phyloP scores from a whole-genome alignment of 352 stramenopile genomes.

The Globisporangium solare region DNA sequence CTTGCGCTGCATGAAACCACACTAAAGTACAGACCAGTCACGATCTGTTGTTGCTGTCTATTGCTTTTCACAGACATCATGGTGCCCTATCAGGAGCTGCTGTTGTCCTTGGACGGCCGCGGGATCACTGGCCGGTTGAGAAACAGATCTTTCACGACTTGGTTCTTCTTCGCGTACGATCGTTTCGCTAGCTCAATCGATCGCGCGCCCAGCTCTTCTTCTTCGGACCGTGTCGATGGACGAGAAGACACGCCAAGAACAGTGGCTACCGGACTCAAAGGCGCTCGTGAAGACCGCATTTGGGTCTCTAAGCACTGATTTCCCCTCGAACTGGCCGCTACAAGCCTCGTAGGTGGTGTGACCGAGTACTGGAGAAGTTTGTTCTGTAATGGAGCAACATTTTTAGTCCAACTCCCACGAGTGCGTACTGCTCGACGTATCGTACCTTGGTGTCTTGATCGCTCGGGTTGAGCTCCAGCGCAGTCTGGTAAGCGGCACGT shows the following conservation, averaged over 20 bases:
- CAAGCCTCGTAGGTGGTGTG: not conserved
- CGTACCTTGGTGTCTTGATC: constrained; percentile 52
- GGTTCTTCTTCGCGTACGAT: constrained; percentile 51
- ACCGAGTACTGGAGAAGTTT: constrained; percentile 62
- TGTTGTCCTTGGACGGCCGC: constrained; percentile 23
- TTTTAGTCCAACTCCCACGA: not conserved
- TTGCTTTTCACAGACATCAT: too few relatives aligned
- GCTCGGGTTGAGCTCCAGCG: constrained; percentile 45
- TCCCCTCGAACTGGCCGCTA: not conserved
- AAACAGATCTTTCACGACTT: constrained; percentile 58
- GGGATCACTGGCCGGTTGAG: constrained; percentile 35
- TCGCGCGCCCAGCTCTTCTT: constrained; percentile 4
- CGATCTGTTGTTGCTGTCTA: too few relatives aligned
- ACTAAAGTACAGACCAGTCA: too few relatives aligned
- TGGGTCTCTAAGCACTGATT: constrained; percentile 15
- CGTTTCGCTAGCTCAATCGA: constrained; percentile 25
- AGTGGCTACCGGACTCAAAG: not conserved
- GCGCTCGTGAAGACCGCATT: not conserved
- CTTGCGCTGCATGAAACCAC: too few relatives aligned
- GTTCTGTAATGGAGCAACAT: constrained; percentile 21
- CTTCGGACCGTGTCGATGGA: constrained; percentile 7
- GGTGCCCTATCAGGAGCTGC: too few relatives aligned
- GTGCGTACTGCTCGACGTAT: too few relatives aligned
- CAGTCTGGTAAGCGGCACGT: constrained; percentile 43
- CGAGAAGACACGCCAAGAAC: not conserved